Evolutionary conservation across 164 flowering plant species (phyloP), one percentile per base, ranked within the genome.

Genomic region (Tetrastigma voinierianum): DNA sequence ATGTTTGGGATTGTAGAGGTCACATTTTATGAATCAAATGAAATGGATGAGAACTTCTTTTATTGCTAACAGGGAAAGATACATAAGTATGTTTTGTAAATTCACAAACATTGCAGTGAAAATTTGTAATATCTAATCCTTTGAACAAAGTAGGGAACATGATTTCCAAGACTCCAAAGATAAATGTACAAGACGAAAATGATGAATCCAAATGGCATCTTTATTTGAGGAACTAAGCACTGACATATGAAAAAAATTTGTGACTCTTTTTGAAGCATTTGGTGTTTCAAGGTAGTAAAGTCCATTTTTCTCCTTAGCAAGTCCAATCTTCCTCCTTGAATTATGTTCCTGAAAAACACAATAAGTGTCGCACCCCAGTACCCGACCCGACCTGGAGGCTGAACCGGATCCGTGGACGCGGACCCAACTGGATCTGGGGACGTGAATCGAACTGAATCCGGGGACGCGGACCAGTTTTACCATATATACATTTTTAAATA

Each of bases 11-110:
- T 32, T 4, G 18, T 16, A 6, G 60, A 51, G 1, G 72, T 65
- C 68, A 45, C 17, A n/a, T n/a, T n/a, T n/a, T 54, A 15, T 64
- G 68, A 18, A 65, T 55, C 51, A 43, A 57, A 43, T 49, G 13
- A 25, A 69, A 74, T 53, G 64, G 66, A 60, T 1, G 20, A 53
- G 53, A 69, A 21, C 67, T 69, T 62, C 61, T 62, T 45, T 69
- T 62, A 62, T 52, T 62, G 51, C 47, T 43, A 18, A 61, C 18
- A 1, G 52, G 61, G 54, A 51, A 69, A 13, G 60, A 52, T 16
- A 54, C 51, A 20, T 60, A 23, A 15, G 6, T 61, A n/a, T 61
- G 66, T 45, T 69, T 62, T 9, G 56, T 24, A 44, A 53, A 45
- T 25, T 61, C 55, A 21, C 61, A 61, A 10, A 61, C 44, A 12